These are phyloP conservation scores for Rhinocladiella mackenziei DNA, from an alignment of 2,329 filamentous ascomycete genomes.

Conservation along the genomic window DNA sequence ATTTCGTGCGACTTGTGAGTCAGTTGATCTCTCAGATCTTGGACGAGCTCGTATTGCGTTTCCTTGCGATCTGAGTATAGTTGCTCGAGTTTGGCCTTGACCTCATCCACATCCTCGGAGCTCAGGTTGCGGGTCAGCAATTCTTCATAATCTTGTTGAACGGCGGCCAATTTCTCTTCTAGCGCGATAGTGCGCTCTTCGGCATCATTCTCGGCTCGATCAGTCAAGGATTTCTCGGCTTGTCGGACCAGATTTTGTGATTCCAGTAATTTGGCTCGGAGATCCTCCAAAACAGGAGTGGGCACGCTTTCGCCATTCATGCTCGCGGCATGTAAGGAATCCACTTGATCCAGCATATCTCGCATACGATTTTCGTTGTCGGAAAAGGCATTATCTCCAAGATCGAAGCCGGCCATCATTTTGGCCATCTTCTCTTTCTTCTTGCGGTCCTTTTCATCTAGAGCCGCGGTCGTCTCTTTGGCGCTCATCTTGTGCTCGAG, in stretches of 20 bases:
- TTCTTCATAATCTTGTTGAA: constrained; percentile 81
- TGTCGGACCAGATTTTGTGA: constrained; percentile 90
- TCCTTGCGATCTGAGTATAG: constrained; percentile 72
- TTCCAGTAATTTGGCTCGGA: constrained; percentile 76
- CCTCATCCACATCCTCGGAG: constrained; percentile 74
- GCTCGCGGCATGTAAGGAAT: constrained; percentile 72
- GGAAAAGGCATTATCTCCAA: constrained; percentile 88
- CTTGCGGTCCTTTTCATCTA: constrained; percentile 97
- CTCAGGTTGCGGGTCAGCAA: constrained; percentile 74
- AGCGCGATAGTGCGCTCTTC: constrained; percentile 66
- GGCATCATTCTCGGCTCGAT: constrained; percentile 61
- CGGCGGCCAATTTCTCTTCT: constrained; percentile 66
- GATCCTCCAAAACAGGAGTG: constrained; percentile 71
- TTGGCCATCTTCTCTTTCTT: constrained; percentile 99
- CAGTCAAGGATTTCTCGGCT: constrained; percentile 79
- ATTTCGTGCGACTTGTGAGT: constrained; percentile 76
- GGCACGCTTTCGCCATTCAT: constrained; percentile 73
- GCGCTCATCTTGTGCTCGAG: constrained; percentile 95
- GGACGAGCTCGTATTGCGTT: constrained; percentile 66
- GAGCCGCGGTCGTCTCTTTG: constrained; percentile 81
- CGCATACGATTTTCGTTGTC: constrained; percentile 85
- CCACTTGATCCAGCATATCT: constrained; percentile 77
- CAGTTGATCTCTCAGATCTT: constrained; percentile 73
- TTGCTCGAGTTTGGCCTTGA: constrained; percentile 74
- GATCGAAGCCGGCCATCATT: constrained; percentile 99